phyloP scores from a whole-genome alignment of 345 rosid species.

The Eucalyptus pauciflora region DNA sequence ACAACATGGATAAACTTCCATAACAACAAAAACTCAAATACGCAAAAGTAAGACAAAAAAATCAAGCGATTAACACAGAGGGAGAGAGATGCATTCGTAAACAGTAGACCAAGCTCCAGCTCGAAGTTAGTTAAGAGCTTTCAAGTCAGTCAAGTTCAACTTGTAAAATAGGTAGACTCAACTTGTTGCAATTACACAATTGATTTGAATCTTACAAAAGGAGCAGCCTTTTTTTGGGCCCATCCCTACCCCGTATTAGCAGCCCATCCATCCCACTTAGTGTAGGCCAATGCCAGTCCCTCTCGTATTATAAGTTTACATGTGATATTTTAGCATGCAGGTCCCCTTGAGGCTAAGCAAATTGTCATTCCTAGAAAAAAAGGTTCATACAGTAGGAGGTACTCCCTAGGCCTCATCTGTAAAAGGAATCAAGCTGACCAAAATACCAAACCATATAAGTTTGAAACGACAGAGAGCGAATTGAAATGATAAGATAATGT shows the following conservation, averaged over 20 bases:
- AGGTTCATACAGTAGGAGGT: background rate
- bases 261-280: background rate
- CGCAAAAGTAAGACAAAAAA: background rate
- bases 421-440: background rate
- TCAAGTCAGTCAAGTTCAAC: background rate
- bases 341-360: background rate
- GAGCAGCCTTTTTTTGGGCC: background rate
- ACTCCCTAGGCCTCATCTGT: background rate
- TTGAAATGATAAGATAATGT: background rate
- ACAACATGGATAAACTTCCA: background rate
- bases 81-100: background rate
- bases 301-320: background rate
- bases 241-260: background rate
- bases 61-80: background rate
- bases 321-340: background rate
- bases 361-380: background rate
- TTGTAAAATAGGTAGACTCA: background rate
- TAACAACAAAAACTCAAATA: background rate
- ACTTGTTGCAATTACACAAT: background rate
- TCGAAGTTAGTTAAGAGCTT: background rate
- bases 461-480: background rate
- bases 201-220: background rate
- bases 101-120: background rate
- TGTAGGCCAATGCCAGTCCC: background rate
- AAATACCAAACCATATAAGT: background rate